Percentiles rank a stretch among this genome's conserved stretches.
Evolutionary conservation across 2,329 filamentous ascomycete species (phyloP).

Genomic region (Fusarium sp.): DNA sequence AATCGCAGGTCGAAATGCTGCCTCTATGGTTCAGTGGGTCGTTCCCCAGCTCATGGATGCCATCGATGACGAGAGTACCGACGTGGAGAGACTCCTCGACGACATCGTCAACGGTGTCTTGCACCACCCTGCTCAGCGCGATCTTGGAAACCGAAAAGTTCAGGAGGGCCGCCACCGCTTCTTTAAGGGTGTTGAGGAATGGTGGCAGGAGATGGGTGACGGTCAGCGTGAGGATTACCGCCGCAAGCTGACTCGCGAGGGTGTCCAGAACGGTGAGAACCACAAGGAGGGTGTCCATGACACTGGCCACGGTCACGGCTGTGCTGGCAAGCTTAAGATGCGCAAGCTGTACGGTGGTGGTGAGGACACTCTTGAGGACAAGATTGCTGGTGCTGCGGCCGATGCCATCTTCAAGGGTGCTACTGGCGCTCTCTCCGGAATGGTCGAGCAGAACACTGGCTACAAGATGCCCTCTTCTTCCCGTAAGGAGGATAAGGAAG

Average conservation of each 20-base stretch:
- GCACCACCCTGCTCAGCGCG: slow-evolving; percentile 86
- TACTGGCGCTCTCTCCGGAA: slow-evolving; percentile 62
- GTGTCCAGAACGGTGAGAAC: slow-evolving; percentile 82
- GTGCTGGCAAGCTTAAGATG: slow-evolving; percentile 81
- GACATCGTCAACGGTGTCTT: slow-evolving; percentile 86
- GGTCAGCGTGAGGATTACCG: slow-evolving; percentile 75
- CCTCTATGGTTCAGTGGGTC: slow-evolving; percentile 82
- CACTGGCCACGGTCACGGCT: slow-evolving; percentile 87
- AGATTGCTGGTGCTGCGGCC: slow-evolving; percentile 68
- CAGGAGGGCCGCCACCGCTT: slow-evolving; percentile 79
- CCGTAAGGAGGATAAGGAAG: slow-evolving; percentile 62
- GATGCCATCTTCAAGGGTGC: slow-evolving; percentile 69
- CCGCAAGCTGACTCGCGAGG: slow-evolving; percentile 79
- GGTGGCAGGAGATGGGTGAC: slow-evolving; percentile 80
- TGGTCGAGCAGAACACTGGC: slow-evolving; percentile 62
- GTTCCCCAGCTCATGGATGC: slow-evolving; percentile 90
- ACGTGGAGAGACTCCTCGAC: slow-evolving; percentile 77
- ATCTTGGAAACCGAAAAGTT: slow-evolving; percentile 76
- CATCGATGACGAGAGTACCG: slow-evolving; percentile 82
- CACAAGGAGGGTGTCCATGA: slow-evolving; percentile 89
- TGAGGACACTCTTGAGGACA: slow-evolving; percentile 64
- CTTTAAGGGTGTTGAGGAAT: slow-evolving; percentile 83
- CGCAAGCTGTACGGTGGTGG: slow-evolving; percentile 70
- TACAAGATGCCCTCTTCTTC: slow-evolving; percentile 54
- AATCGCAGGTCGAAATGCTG: slow-evolving; percentile 84